A percentile compares a stretch with the other conserved stretches of the same genome.
These are phyloP conservation scores for Ceratobasidium sp. DNA, from an alignment of 1,284 basidiomycete species.

Conservation along the genomic window DNA sequence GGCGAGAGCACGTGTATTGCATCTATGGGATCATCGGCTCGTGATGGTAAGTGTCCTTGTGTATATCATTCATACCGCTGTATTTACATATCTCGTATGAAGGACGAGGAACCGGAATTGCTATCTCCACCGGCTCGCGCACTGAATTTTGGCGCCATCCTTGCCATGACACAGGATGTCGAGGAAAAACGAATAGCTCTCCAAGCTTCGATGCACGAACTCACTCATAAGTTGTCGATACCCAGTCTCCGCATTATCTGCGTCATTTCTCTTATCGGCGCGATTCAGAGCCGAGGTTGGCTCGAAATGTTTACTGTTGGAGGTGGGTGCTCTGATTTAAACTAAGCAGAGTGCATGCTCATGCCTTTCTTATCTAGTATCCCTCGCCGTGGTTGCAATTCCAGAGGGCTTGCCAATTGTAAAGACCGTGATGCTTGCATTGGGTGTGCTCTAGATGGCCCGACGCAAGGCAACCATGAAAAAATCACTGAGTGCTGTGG, in stretches of 20 bases:
- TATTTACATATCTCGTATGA: conserved; percentile 44
- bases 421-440: conserved; percentile 95
- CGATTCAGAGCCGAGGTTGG: conserved; percentile 90
- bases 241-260: conserved; percentile 95
- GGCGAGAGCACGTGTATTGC: conserved; percentile 92
- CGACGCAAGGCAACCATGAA: conserved; percentile 97
- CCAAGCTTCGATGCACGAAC: conserved; percentile 96
- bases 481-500: conserved; percentile 95
- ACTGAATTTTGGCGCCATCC: conserved; percentile 97
- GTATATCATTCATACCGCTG: conserved; percentile 11
- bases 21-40: conserved; percentile 98
- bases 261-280: conserved; percentile 91
- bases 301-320: conserved; percentile 99
- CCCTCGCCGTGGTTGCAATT: conserved; percentile 96
- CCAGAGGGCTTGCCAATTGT: conserved; percentile 98
- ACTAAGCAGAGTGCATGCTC: neutral
- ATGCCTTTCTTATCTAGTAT: conserved; percentile 69
- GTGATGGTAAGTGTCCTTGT: conserved; percentile 73
- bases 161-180: conserved; percentile 98
- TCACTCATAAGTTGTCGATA: conserved; percentile 92
- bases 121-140: conserved; percentile 89
- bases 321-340: conserved; percentile 67
- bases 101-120: conserved; percentile 89
- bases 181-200: conserved; percentile 95
- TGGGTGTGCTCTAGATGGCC: conserved; percentile 95